Evolutionary conservation across 208 protist species (phyloP), one percentile per base, ranked within the genome.

Genomic region (Angomonas deanei): DNA sequence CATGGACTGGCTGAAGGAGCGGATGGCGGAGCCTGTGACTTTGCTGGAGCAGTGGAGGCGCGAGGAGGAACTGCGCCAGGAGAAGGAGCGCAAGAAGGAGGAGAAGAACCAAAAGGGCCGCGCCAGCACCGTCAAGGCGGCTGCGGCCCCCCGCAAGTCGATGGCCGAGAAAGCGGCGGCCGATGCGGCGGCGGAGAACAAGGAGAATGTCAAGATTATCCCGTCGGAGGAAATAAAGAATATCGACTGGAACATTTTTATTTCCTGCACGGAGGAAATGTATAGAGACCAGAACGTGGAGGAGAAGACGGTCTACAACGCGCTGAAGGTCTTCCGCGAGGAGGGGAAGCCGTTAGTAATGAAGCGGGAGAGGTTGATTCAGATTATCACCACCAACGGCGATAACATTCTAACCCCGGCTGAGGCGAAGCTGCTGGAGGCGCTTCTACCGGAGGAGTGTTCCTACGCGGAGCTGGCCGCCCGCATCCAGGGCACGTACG

Each of bases 241-340:
- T 59, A 93, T 96, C 57, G 90, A 96, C 65, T 96, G 90, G 86
- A 93, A 96, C 66, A 96, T 96, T 48, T 96, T 96, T 62, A 93
- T 96, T 39, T 80, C 80, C 24, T 96, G 86, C 74, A 72, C 78
- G 0, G 85, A 96, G 59, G 76, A 82, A 58, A 78, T 96, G 50
- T 96, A 88, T 38, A 78, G 86, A 32, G 84, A 96, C 30, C 50
- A 74, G n/a, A 69, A 68, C 42, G 64, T 62, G 3, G 86, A 96
- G 74, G 71, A 96, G 72, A 73, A 66, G 47, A 72, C 72, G 15
- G 78, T 96, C 42, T 53, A 71, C 23, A 67, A 57, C 17, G 86
- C 90, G 21, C 68, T 96, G 36, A 79, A 79, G 48, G 75, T 89
- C 17, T 77, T 91, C 31, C 46, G 17, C 17, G 42, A 19, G 21